Percentiles rank a stretch among this genome's conserved stretches.
Conservation (phyloP, 2,329 filamentous ascomycete genomes). For the Xylariales sp. region DNA sequence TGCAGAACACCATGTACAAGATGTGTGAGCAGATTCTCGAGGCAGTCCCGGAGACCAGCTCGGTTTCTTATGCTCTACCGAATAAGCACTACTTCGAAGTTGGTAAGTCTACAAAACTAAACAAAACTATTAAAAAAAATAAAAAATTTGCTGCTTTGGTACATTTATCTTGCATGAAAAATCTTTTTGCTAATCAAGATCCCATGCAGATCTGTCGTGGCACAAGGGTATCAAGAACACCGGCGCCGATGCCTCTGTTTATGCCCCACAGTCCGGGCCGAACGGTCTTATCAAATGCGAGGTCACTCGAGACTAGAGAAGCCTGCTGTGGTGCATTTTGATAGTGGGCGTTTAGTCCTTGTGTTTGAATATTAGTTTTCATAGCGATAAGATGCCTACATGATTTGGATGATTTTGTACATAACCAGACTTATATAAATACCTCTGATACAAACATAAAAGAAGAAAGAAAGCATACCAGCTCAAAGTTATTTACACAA, state of each 20-base stretch:
- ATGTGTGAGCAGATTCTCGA: conserved; percentile 87
- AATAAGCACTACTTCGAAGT: conserved; percentile 99
- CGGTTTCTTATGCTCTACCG: conserved; percentile 78
- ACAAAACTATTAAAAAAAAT: not conserved
- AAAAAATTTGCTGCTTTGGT: not conserved
- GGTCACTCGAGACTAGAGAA: conserved; percentile 53
- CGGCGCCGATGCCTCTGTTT: conserved; percentile 91
- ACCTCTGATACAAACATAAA: no score
- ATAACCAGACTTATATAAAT: no score
- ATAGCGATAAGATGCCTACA: no score
- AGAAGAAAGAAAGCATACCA: no score
- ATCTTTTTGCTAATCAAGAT: not conserved
- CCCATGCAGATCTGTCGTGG: conserved; percentile 77
- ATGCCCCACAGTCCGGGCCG: conserved; percentile 85
- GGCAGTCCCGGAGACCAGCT: conserved; percentile 64
- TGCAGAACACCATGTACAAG: conserved; percentile 98
- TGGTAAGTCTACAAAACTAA: conserved; percentile 50
- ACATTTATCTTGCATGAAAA: not conserved
- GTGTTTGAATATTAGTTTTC: no score
- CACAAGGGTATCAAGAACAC: conserved; percentile 94
- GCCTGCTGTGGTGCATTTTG: no score
- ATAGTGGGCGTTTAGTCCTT: no score
- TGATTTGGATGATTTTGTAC: no score
- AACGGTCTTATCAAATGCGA: conserved; percentile 96
- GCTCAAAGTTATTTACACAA: no score